Evolutionary conservation across 75 land plant genomes (phyloP), one percentile per base, ranked within the genome.

Genomic region (Sequoia sempervirens): DNA sequence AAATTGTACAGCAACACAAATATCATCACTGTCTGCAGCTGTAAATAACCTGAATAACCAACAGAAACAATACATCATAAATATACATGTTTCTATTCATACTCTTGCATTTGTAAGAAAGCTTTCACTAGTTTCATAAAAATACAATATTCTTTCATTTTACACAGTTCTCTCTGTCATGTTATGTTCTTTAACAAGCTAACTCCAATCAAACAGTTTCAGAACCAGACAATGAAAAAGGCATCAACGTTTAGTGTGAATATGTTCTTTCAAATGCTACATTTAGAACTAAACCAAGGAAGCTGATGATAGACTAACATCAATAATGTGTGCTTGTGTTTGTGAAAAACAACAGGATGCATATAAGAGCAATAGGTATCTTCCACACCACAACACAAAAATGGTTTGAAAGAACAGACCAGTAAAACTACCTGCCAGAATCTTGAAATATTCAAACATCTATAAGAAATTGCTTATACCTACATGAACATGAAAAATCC

Each of bases 1-100:
- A 76, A 91, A 95, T 46, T 90, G 90, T 83, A 93, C 85, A 85
- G 92, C 95, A 82, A 90, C 87, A 87, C 84, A 88, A 41, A 98
- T 81, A 91, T 98, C 99, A 87, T 95, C 99, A 83, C 99, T 98
- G 85, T 98, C 99, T 84, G 94, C 99, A 85, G 99, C 99, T 83
- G 96, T 88, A 90, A 96, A 98, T 80, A 98, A 90, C 95, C 99
- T 98, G 88, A 87, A 90, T 85, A 82, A 83, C 50, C 13, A 78
- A 41, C 79, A 45, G 28, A 78, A 11, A 45, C 80, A 78, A 45
- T 43, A 52, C 40, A n/a, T 78, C 80, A 78, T 43, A 78, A 46
- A 78, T 26, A 23, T 12, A 43, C 2, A 78, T 45, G 20, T 78
- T 43, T 26, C 26, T 40, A 11, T 76, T n/a, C 14, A 3, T 5